Percentiles rank a stretch among this genome's conserved stretches.
These are phyloP conservation scores for Dunaliella sp. DNA, from an alignment of 139 green algal species.

Conservation along the genomic window DNA sequence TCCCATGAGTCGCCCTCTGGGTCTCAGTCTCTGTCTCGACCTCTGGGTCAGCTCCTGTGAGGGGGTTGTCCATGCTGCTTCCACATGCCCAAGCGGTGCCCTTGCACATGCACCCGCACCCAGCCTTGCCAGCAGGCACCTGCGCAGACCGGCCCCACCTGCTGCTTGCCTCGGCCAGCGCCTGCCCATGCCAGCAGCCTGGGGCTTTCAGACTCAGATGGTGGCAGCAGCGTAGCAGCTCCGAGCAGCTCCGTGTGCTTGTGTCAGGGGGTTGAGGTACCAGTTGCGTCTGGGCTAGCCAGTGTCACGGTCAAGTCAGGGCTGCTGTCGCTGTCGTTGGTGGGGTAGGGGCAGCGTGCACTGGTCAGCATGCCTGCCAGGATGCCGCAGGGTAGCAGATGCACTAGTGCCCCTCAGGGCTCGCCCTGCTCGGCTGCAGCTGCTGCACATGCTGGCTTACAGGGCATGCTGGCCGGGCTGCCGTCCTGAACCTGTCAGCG, in stretches of 20 bases:
- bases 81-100: background rate
- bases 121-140: background rate
- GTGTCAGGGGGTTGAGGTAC: too few species aligned
- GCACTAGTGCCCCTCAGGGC: too few species aligned
- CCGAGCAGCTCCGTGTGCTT: background rate
- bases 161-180: background rate
- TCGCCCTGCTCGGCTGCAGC: too few species aligned
- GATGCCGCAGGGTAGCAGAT: too few species aligned
- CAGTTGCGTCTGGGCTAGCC: too few species aligned
- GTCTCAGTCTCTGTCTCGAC: constrained; percentile 3
- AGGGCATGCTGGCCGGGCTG: too few species aligned
- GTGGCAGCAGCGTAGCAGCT: background rate
- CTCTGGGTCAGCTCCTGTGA: background rate
- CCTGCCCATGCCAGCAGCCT: background rate
- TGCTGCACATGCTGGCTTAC: too few species aligned
- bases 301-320: too few species aligned
- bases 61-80: background rate
- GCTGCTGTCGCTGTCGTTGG: too few species aligned
- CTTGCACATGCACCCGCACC: background rate
- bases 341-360: too few species aligned
- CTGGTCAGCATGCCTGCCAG: too few species aligned
- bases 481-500: too few species aligned
- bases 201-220: background rate
- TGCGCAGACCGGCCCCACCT: background rate
- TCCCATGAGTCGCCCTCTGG: background rate